Base-by-base conservation (phyloP, 345 rosid species). In the Gynandropsis gynandra region DNA sequence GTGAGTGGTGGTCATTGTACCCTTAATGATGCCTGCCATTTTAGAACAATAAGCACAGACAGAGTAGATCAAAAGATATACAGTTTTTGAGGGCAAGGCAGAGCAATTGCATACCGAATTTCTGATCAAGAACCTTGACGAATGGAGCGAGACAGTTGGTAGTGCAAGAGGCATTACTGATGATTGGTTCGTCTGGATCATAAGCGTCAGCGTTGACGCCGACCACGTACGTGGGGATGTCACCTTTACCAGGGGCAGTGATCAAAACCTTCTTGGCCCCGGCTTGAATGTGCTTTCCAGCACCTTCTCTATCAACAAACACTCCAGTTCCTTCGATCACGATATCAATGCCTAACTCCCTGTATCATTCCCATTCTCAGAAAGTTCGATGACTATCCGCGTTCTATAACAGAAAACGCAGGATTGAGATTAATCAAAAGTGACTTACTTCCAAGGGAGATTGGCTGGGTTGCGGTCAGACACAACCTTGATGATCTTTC, bases 91-190 rank as follows among this genome's bases (percentile, higher is more conserved):
- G 45, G 58, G n/a, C 5, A 34, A 12, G 13, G 27, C 19, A 1
- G 27, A 5, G 16, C 14, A 5, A 37, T 24, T 14, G 52, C 56
- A 58, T 76, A 89, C 97, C 98, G 34, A 87, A 87, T 51, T 90
- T 90, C 74, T 84, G 96, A 74, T 90, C 98, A 39, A 90, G 81
- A 73, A 90, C 92, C 83, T 87, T 90, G 87, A 90, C 98, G 39
- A 90, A 90, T 47, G 98, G 98, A 60, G 98, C 98, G 16, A 90
- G 95, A 67, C 98, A 90, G 65, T 90, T 90, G n/a, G 98, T 90
- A 61, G 98, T 90, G 80, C 98, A 90, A 54, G 98, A 90, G 7
- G 98, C 98, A 16, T 87, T 90, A 79, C 98, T 90, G 76, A 90
- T 84, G 66, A 90, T 87, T 46, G 89, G 66, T 56, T 90, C 98